Evolutionary conservation across 2,329 filamentous ascomycete genomes (phyloP).

Genomic region (Apiospora malaysiana): DNA sequence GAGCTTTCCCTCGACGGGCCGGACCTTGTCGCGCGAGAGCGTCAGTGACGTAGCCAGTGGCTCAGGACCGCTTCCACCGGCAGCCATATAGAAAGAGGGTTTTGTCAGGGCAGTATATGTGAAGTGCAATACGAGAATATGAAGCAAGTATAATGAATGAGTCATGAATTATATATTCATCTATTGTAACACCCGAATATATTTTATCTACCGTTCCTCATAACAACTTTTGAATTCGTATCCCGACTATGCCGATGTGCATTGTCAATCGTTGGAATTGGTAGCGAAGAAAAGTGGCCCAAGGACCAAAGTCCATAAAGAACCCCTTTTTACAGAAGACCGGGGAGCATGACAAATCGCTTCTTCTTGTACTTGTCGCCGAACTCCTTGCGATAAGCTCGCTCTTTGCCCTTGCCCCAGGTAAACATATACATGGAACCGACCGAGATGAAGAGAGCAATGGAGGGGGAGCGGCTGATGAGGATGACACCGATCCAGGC

Average conservation of each 20-base stretch:
- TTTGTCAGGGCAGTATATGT: slow-evolving; percentile 26
- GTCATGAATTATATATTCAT: neutral
- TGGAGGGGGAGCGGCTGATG: slow-evolving; percentile 79
- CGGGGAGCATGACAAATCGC: slow-evolving; percentile 81
- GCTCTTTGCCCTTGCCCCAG: slow-evolving; percentile 94
- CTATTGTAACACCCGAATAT: neutral
- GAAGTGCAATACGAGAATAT: neutral
- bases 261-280: neutral
- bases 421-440: slow-evolving; percentile 80
- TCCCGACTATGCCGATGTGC: neutral
- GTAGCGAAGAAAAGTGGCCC: neutral
- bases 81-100: neutral
- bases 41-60: slow-evolving; percentile 8
- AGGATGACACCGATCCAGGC: slow-evolving; percentile 86
- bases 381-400: slow-evolving; percentile 87
- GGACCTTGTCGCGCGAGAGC: slow-evolving; percentile 1
- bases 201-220: neutral
- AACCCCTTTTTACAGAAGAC: slow-evolving; percentile 61
- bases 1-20: slow-evolving; percentile 1
- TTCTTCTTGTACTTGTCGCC: slow-evolving; percentile 96
- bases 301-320: neutral
- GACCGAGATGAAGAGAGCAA: slow-evolving; percentile 76
- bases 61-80: neutral
- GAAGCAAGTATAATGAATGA: slow-evolving; percentile 21
- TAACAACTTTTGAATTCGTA: neutral